Conservation (phyloP, 1,284 basidiomycete species). For the Rhizoctonia solani region DNA sequence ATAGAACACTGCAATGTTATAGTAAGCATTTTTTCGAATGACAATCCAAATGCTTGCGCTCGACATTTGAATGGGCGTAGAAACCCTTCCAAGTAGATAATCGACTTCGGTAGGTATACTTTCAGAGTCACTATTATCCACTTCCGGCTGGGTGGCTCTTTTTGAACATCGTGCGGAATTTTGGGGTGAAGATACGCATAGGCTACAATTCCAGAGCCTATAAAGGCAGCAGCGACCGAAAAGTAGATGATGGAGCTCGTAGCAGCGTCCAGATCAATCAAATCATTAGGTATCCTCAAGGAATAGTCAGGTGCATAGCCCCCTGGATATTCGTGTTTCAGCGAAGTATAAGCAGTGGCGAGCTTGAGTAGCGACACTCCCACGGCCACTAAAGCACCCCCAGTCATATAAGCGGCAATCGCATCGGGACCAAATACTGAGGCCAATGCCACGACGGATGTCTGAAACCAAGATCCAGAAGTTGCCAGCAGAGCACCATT, state of each 20-base stretch:
- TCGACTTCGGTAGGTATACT: conserved; percentile 19
- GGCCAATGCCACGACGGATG: conserved; percentile 68
- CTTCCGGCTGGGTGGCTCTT: neutral
- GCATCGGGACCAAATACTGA: conserved; percentile 70
- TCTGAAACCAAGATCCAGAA: conserved; percentile 68
- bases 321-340: neutral
- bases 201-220: conserved; percentile 56
- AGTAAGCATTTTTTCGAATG: conserved; percentile 58
- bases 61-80: conserved; percentile 1
- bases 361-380: conserved; percentile 72
- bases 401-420: conserved; percentile 71
- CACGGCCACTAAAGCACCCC: conserved; percentile 77
- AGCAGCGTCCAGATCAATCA: neutral
- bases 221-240: conserved; percentile 65
- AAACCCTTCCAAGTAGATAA: conserved; percentile 13
- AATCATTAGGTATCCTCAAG: neutral
- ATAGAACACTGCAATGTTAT: conserved; percentile 74
- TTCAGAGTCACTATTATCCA: neutral
- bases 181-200: conserved; percentile 56
- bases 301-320: neutral
- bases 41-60: conserved; percentile 26
- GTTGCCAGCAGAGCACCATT: conserved; percentile 60
- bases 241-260: conserved; percentile 56
- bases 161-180: conserved; percentile 10
- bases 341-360: conserved; percentile 61